These are phyloP conservation scores for Lodderomyces metapsilosis DNA, from an alignment of 1,139 yeast genomes.

Conservation along the genomic window DNA sequence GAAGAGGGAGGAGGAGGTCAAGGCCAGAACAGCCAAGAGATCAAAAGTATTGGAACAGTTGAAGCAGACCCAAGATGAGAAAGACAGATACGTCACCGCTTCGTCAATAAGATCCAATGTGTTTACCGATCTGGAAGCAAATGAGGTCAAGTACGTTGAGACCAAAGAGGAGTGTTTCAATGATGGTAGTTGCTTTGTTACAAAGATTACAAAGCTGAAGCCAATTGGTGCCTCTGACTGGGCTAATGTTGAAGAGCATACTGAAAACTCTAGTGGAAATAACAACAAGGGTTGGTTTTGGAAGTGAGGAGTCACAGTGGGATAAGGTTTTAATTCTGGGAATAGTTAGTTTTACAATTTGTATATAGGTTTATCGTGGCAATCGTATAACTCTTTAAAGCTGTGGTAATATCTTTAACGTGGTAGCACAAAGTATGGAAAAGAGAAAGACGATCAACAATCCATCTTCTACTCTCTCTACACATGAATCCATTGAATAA, in stretches of 20 bases:
- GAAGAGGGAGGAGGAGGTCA: conserved; percentile 12
- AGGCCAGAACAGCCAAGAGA: conserved; percentile 8
- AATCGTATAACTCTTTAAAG: not conserved
- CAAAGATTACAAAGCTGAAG: conserved; percentile 36
- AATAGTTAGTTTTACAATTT: not conserved
- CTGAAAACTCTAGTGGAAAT: conserved; percentile 3
- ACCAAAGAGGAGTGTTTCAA: conserved; percentile 51
- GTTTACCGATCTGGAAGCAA: conserved; percentile 51
- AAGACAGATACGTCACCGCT: conserved; percentile 38
- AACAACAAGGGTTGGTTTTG: conserved; percentile 22
- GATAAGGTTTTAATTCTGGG: not conserved
- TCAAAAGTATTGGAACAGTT: not conserved
- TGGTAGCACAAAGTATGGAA: no score
- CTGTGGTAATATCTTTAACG: no score
- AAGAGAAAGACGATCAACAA: conserved; percentile 3
- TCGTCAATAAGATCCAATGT: conserved; percentile 47
- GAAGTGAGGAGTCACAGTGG: conserved; percentile 14
- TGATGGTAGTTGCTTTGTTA: conserved; percentile 61
- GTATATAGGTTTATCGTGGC: conserved; percentile 1
- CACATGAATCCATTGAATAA: conserved; percentile 60
- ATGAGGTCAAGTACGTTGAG: conserved; percentile 53
- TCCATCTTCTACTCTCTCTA: not conserved
- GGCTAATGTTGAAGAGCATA: conserved; percentile 26
- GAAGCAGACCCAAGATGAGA: conserved; percentile 6
- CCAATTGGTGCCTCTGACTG: conserved; percentile 35